phyloP scores from a whole-genome alignment of 2,329 filamentous ascomycete genomes.

The Stylonectria norvegica region DNA sequence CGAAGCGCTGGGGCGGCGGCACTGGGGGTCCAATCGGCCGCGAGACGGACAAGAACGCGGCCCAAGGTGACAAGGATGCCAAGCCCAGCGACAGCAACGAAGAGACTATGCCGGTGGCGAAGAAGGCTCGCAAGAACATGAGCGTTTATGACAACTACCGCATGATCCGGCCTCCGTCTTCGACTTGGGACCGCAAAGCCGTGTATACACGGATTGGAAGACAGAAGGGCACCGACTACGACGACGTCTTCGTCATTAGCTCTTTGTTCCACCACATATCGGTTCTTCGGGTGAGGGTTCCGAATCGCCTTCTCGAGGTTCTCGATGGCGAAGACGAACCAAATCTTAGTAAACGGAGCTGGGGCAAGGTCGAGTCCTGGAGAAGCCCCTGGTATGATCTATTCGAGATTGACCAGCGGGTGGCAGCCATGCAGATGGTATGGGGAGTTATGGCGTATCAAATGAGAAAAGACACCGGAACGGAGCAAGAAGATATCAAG shows the following conservation, averaged over 20 bases:
- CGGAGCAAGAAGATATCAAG: slow-evolving; percentile 23
- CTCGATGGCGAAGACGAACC: slow-evolving; percentile 44
- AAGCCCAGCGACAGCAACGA: slow-evolving; percentile 26
- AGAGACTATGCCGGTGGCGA: slow-evolving; percentile 28
- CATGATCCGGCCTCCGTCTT: slow-evolving; percentile 55
- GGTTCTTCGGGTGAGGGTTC: slow-evolving; percentile 57
- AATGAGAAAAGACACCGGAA: slow-evolving; percentile 45
- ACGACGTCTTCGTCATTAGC: slow-evolving; percentile 61
- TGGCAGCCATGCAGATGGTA: slow-evolving; percentile 54
- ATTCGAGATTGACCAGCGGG: slow-evolving; percentile 50
- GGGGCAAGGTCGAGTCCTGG: slow-evolving; percentile 53
- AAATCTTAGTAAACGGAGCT: slow-evolving; percentile 38
- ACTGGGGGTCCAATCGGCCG: slow-evolving; percentile 60
- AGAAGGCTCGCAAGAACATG: slow-evolving; percentile 53
- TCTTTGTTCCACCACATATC: slow-evolving; percentile 60
- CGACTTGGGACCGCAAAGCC: slow-evolving; percentile 59
- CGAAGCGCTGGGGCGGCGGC: slow-evolving; percentile 61
- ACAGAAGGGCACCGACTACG: slow-evolving; percentile 43
- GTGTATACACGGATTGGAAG: slow-evolving; percentile 57
- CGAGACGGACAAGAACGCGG: slow-evolving; percentile 50
- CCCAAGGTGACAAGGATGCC: slow-evolving; percentile 46
- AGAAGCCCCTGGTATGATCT: slow-evolving; percentile 61
- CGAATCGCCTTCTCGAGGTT: slow-evolving; percentile 49
- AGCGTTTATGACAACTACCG: slow-evolving; percentile 62
- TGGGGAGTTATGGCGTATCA: slow-evolving; percentile 60